These are phyloP conservation scores for Citrus medica DNA, from an alignment of 345 rosid species.

Conservation along the genomic window DNA sequence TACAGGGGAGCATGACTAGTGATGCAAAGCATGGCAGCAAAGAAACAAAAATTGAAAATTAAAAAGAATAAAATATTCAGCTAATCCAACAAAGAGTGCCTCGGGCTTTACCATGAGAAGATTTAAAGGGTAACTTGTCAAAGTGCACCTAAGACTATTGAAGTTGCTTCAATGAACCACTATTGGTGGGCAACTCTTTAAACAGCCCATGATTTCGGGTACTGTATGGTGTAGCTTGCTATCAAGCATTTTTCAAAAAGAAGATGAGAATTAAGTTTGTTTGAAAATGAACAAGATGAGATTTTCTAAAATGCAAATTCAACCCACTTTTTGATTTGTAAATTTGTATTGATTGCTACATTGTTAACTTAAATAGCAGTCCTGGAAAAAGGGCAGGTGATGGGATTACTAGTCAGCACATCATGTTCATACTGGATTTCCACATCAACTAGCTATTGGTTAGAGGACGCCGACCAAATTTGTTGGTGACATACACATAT, in stretches of 20 bases:
- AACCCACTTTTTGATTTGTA: not conserved
- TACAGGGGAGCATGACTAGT: not conserved
- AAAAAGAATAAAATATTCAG: not conserved
- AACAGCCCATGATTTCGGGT: not conserved
- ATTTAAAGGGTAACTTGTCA: not conserved
- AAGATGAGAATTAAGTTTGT: not conserved
- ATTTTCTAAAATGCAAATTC: not conserved
- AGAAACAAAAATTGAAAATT: not conserved
- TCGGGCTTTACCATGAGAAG: not conserved
- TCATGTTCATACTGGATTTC: constrained; percentile 2
- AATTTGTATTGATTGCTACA: not conserved
- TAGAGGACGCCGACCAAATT: not conserved
- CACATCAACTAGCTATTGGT: not conserved
- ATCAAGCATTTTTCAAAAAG: not conserved
- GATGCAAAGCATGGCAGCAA: not conserved
- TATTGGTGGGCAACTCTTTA: not conserved
- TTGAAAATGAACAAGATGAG: not conserved
- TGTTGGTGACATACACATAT: not conserved
- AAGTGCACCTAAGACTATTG: not conserved
- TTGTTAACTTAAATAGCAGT: not conserved
- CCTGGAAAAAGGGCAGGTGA: not conserved
- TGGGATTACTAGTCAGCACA: constrained; percentile 15
- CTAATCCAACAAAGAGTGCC: not conserved
- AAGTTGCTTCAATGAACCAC: not conserved
- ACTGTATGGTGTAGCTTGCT: not conserved